Percentiles rank a stretch among this genome's conserved stretches.
These are phyloP conservation scores for Microdochium trichocladiopsis DNA, from an alignment of 2,329 filamentous ascomycete genomes.

Conservation along the genomic window DNA sequence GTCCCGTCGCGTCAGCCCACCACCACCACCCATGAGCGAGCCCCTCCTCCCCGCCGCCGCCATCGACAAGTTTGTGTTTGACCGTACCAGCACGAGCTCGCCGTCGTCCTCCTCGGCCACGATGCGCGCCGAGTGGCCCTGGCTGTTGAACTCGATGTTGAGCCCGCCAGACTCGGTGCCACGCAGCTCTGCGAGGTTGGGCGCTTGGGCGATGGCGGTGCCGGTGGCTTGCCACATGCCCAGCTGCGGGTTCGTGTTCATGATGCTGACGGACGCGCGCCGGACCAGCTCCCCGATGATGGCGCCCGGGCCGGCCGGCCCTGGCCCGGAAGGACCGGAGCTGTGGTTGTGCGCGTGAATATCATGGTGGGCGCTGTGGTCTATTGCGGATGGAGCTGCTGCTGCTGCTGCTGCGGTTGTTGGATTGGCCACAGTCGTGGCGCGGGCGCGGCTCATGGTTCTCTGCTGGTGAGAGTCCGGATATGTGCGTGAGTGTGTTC, in stretches of 20 bases:
- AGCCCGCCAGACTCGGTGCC: conserved; percentile 15
- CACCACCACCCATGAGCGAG: conserved; percentile 4
- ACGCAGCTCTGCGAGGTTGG: conserved; percentile 18
- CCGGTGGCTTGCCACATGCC: conserved; percentile 22
- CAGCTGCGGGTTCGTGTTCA: conserved; percentile 18
- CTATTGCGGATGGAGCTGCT: too few species aligned
- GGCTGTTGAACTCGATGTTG: conserved; percentile 18
- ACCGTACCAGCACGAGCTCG: conserved; percentile 10
- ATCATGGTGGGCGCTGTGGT: too few species aligned
- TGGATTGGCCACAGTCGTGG: too few species aligned
- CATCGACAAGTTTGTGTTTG: conserved; percentile 8
- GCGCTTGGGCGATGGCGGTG: conserved; percentile 20
- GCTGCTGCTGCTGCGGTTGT: too few species aligned
- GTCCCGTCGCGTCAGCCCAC: neutral
- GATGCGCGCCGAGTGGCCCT: conserved; percentile 18
- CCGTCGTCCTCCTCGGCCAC: conserved; percentile 14
- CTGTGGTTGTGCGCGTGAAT: neutral
- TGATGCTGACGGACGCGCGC: conserved; percentile 15
- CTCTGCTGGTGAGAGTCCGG: neutral
- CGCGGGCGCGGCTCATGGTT: too few species aligned
- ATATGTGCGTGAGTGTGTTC: neutral
- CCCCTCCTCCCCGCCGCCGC: too few species aligned
- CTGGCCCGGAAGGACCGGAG: neutral
- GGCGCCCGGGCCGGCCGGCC: neutral
- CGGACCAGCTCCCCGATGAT: conserved; percentile 1